These are phyloP conservation scores for Haplosporangium sp. DNA, from an alignment of 371 early-diverging fungal genomes.

Conservation along the genomic window DNA sequence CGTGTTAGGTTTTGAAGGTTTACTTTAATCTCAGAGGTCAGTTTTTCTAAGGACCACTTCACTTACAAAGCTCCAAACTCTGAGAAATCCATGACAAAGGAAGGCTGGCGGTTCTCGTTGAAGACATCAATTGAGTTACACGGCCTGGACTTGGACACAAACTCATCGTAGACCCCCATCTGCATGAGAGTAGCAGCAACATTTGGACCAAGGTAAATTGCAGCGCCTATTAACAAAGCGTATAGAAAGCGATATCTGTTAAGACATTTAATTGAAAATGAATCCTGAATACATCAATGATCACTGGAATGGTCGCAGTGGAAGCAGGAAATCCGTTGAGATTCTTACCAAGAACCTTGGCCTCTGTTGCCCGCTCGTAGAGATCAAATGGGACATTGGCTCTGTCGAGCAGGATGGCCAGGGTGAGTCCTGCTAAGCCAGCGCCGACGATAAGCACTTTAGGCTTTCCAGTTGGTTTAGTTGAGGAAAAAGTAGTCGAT, in stretches of 20 bases:
- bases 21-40: too few relatives aligned
- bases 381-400: constrained; percentile 19
- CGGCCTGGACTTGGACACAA: constrained; percentile 14
- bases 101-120: constrained; percentile 11
- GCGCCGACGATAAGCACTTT: constrained; percentile 23
- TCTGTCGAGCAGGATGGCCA: constrained; percentile 23
- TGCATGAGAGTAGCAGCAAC: constrained; percentile 8
- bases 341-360: constrained; percentile 15
- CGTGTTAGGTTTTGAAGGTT: too few relatives aligned
- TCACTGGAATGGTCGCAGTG: too few relatives aligned
- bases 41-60: too few relatives aligned
- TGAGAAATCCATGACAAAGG: constrained; percentile 10
- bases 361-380: constrained; percentile 14
- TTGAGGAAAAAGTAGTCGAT: too few relatives aligned
- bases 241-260: neutral
- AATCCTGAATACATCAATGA: neutral
- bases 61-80: constrained; percentile 3
- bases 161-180: constrained; percentile 22
- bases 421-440: constrained; percentile 18
- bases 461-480: constrained; percentile 7
- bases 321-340: too few relatives aligned
- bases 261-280: neutral
- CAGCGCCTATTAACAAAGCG: constrained; percentile 17
- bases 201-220: constrained; percentile 19
- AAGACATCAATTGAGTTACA: constrained; percentile 21